phyloP scores from a whole-genome alignment of 2,329 filamentous ascomycete species.

The Stagonosporopsis chrysanthemi region DNA sequence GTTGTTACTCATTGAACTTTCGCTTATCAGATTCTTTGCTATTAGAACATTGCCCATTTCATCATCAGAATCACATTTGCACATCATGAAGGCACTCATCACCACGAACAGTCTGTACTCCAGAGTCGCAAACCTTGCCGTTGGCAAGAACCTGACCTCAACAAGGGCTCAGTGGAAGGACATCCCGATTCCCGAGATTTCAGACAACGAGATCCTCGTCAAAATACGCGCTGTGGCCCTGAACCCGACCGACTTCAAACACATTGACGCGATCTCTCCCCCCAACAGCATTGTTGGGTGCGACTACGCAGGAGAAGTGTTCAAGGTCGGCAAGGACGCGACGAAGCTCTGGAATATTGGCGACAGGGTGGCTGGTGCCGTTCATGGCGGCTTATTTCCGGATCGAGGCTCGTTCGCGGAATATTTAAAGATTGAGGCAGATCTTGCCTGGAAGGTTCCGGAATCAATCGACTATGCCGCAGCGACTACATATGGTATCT shows the following conservation, averaged over 20 bases:
- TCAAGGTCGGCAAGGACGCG: not conserved
- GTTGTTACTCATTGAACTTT: too few species aligned
- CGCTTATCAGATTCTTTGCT: too few species aligned
- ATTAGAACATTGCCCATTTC: too few species aligned
- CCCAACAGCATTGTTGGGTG: not conserved
- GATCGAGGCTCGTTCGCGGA: conserved; percentile 3
- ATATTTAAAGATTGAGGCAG: not conserved
- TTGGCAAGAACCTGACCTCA: not conserved
- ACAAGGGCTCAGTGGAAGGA: conserved; percentile 1
- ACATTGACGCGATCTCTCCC: not conserved
- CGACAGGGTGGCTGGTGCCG: not conserved
- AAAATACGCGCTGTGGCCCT: conserved; percentile 1
- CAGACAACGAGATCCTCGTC: conserved; percentile 1
- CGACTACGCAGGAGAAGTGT: conserved; percentile 1
- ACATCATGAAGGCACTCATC: conserved; percentile 2
- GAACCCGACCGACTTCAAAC: conserved; percentile 2
- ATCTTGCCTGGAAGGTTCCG: not conserved
- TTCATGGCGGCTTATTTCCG: not conserved
- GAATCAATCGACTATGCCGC: not conserved
- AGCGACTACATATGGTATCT: not conserved
- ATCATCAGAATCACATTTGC: not conserved
- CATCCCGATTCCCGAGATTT: not conserved
- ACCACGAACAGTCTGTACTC: conserved; percentile 2
- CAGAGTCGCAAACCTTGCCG: not conserved
- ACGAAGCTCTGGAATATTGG: not conserved